Conservation (phyloP, 495 filamentous ascomycete genomes). For the Penicillium alfredii region DNA sequence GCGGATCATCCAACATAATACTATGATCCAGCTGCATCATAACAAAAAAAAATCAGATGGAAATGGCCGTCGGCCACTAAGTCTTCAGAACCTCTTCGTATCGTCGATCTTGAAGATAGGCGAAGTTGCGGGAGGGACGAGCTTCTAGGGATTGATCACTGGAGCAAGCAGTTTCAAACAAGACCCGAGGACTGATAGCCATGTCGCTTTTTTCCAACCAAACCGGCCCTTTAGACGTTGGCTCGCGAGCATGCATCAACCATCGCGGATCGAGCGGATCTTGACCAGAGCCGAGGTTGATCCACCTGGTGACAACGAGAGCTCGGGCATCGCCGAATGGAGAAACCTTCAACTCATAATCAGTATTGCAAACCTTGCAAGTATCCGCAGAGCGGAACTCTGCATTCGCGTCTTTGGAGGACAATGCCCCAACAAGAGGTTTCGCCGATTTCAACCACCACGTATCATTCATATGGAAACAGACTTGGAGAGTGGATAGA, state of each 20-base stretch:
- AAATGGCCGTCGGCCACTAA: too few species aligned
- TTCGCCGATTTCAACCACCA: neutral
- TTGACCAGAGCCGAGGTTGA: slow-evolving; percentile 3
- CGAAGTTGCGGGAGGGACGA: slow-evolving; percentile 2
- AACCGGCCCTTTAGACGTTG: too few species aligned
- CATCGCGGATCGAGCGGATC: slow-evolving; percentile 1
- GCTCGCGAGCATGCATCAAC: neutral
- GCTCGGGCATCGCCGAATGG: neutral
- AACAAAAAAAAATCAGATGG: too few species aligned
- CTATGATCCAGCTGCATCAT: too few species aligned
- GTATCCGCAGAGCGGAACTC: neutral
- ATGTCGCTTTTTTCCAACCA: too few species aligned
- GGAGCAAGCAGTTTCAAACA: slow-evolving; percentile 3
- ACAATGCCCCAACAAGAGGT: neutral
- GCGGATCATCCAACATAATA: too few species aligned
- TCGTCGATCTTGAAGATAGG: slow-evolving; percentile 1
- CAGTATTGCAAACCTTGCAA: slow-evolving; percentile 1
- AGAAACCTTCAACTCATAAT: neutral
- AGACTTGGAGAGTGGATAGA: neutral
- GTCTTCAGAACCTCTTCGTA: too few species aligned
- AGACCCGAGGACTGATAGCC: slow-evolving; percentile 2
- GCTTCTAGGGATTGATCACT: slow-evolving; percentile 1
- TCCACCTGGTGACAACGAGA: slow-evolving; percentile 5
- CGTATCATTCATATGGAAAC: neutral
- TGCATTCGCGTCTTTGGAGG: neutral